Evolutionary conservation across 2,329 filamentous ascomycete genomes (phyloP).

Genomic region (Cercospora nicotianae): DNA sequence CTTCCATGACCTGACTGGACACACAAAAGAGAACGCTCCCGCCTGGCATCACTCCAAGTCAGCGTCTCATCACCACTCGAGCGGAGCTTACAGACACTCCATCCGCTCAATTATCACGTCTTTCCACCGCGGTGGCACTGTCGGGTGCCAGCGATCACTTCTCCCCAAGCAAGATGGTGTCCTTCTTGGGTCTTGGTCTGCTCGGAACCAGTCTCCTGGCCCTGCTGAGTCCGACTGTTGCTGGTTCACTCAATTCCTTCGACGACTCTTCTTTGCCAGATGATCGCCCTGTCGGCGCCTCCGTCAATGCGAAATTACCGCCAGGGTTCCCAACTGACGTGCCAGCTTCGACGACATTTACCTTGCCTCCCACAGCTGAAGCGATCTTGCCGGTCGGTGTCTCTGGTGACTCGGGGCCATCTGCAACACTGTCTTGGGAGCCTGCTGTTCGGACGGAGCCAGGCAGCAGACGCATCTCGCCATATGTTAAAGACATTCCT

Average conservation of each 20-base stretch:
- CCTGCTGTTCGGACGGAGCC: neutral
- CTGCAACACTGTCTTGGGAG: neutral
- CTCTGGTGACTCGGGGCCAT: neutral
- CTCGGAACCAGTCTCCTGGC: neutral
- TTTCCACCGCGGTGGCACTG: neutral
- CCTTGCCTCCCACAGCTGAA: neutral
- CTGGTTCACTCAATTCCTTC: neutral
- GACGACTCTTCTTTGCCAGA: neutral
- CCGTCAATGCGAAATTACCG: neutral
- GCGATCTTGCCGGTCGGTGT: neutral
- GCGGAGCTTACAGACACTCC: neutral
- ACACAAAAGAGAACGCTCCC: neutral
- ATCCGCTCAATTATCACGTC: neutral
- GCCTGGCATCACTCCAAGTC: neutral
- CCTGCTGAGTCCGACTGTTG: neutral
- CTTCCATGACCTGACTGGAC: neutral
- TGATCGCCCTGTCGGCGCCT: neutral
- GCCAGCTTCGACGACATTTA: neutral
- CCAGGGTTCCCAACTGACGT: neutral
- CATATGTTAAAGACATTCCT: neutral
- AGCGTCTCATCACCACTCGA: neutral
- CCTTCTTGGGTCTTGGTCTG: neutral
- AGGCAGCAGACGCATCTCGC: neutral
- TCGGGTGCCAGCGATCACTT: neutral
- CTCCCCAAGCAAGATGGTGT: neutral